Conservation (phyloP, 495 filamentous ascomycete genomes). For the Penicillium robsamsonii region DNA sequence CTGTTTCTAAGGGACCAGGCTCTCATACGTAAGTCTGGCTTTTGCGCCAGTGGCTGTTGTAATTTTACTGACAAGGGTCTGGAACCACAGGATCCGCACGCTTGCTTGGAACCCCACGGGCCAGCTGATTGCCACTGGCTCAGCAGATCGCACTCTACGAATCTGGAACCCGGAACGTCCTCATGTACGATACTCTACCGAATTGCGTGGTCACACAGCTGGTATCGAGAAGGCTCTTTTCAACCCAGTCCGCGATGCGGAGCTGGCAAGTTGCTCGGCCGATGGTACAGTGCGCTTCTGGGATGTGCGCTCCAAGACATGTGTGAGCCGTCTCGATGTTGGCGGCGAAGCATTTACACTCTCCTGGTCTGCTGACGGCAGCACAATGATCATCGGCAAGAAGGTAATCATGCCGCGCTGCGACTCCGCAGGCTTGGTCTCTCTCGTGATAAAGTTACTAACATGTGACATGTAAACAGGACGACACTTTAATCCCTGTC, state of each 20-base stretch:
- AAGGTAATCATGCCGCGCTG: slow-evolving; percentile 54
- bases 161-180: slow-evolving; percentile 92
- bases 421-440: neutral
- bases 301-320: slow-evolving; percentile 83
- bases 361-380: slow-evolving; percentile 86
- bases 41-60: neutral
- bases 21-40: slow-evolving; percentile 50
- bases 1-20: slow-evolving; percentile 47
- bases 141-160: slow-evolving; percentile 75
- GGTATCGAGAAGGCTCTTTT: slow-evolving; percentile 85
- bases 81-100: slow-evolving; percentile 54
- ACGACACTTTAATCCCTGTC: slow-evolving; percentile 68
- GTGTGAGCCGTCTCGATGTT: slow-evolving; percentile 76
- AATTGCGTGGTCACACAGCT: slow-evolving; percentile 75
- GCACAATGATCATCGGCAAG: slow-evolving; percentile 75
- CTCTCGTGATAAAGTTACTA: neutral
- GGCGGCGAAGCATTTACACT: slow-evolving; percentile 79
- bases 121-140: slow-evolving; percentile 81
- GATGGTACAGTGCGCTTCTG: slow-evolving; percentile 89
- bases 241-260: slow-evolving; percentile 83
- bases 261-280: slow-evolving; percentile 78
- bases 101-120: slow-evolving; percentile 90
- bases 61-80: slow-evolving; percentile 10
- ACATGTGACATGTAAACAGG: slow-evolving; percentile 39
- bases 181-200: slow-evolving; percentile 76